Evolutionary conservation across 1,139 yeast species (phyloP), one percentile per base, ranked within the genome.

Genomic region (Pichia sorboxylosa): DNA sequence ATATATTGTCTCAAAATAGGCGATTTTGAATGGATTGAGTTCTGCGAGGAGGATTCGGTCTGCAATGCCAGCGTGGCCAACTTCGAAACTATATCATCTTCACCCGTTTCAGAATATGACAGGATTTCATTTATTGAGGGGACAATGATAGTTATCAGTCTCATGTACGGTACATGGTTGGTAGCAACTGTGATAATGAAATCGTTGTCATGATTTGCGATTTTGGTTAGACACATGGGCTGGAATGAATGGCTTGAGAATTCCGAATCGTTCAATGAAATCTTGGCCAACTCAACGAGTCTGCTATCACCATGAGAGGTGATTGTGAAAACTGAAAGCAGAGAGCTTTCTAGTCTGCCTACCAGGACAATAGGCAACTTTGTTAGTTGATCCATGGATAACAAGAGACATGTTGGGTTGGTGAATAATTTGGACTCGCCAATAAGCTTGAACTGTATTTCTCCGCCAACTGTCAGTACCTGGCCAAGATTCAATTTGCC

Each of bases 181-280:
- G 94, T 82, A 0, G 74, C 83, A 18, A 48, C 41, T 2, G 55
- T 41, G 11, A 48, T 32, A 8, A 44, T 28, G 7, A 14, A 18
- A 16, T 30, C 27, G 8, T 32, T 19, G 7, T 26, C 16, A 7
- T 13, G 4, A 4, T 27, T 17, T 2, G 38, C 30, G 3, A 42
- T 18, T 24, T 66, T 46, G 4, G 61, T 46, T 27, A 76, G 55
- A 26, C 59, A 56, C 54, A 74, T 61, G 3, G 83, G 78, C 15
- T 77, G 66, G 51, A 82, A 82, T 2, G 75, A 67, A 36, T 73
- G 68, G 24, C 76, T 66, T n/a, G 75, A 66, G 46, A 79, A 81
- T 44, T 79, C 80, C 1, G 92, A 81, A 48, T 76, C 85, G 48
- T 79, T 80, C 35, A 80, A 56, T 0, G 90, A 77, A 5, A 80